phyloP scores from a whole-genome alignment of 2,329 filamentous ascomycete species.

The Aspergillus glaucus region DNA sequence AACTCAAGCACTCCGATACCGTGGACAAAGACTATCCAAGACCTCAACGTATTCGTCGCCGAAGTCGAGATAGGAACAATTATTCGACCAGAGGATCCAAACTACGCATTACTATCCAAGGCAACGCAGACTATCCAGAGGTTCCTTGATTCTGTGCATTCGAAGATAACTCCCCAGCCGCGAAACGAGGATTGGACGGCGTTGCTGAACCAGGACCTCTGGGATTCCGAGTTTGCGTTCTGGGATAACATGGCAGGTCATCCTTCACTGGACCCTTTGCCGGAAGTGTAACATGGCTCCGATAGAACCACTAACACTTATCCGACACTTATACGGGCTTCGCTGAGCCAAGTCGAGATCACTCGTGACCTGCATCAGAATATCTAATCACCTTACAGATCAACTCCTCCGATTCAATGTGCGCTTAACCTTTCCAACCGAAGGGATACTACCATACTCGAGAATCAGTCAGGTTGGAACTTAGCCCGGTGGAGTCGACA shows the following conservation, averaged over 20 bases:
- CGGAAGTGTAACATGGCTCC: slow-evolving; percentile 6
- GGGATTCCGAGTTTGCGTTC: slow-evolving; percentile 23
- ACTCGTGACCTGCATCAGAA: no score
- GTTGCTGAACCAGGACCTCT: slow-evolving; percentile 16
- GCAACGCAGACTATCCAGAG: slow-evolving; percentile 20
- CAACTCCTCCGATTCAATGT: no score
- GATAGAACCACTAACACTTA: no score
- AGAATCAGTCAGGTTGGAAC: no score
- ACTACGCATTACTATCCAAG: slow-evolving; percentile 18
- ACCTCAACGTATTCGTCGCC: slow-evolving; percentile 23
- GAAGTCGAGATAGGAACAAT: slow-evolving; percentile 21
- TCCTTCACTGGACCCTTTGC: slow-evolving; percentile 16
- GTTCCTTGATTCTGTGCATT: slow-evolving; percentile 20
- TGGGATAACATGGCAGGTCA: slow-evolving; percentile 23
- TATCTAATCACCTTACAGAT: no score
- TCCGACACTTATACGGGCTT: no score
- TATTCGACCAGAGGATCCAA: slow-evolving; percentile 17
- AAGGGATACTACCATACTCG: no score
- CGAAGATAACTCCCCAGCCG: slow-evolving; percentile 10
- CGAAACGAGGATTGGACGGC: slow-evolving; percentile 17
- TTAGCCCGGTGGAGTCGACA: no score
- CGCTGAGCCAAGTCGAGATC: no score
- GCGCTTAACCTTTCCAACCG: no score
- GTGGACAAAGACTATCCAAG: slow-evolving; percentile 16
- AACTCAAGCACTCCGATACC: slow-evolving; percentile 8